Base-by-base conservation (phyloP, 257 asterid genomes). In the Scutellaria galericulata region DNA sequence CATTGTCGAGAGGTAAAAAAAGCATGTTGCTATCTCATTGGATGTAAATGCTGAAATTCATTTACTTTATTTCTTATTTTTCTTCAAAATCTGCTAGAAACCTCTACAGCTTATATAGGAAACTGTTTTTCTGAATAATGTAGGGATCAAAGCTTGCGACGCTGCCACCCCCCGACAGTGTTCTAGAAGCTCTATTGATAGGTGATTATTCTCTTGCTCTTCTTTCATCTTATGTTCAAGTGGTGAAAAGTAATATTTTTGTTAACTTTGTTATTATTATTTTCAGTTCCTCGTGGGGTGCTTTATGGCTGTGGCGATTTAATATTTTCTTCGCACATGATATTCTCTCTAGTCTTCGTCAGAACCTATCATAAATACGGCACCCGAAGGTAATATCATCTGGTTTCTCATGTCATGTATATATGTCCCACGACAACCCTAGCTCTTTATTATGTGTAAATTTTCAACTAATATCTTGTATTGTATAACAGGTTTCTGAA, bases 301-400 rank as follows among this genome's bases (percentile, higher is more conserved):
- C 96, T 91, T 68, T 94, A 89, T 72, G 98, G 98, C 51, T 94
- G 98, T 73, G 98, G 98, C 35, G 98, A 94, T 82, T 82, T 94
- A 77, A 94, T 94, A 85, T 94, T 94, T 83, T 94, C 98, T 41
- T 94, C 98, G 66, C 98, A 94, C 83, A 88, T 94, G 98, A 94
- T 94, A 73, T 94, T 91, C 88, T 86, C 97, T 58, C 92, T 94
- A 14, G 95, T 89, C 70, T 94, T 94, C 72, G 98, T 94, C 73
- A 91, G 93, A 73, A 91, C 97, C 0, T 94, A 88, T 77, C 86
- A 91, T 9, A 94, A 91, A 81, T 91, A 89, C 40, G 98, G 98
- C 60, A 85, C 96, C 11, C 75, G 76, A 68, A 82, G 79, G 89
- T 84, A 79, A 78, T 54, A 59, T 11, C 37, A 27, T 7, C 2